Conservation (phyloP, 495 filamentous ascomycete species). For the Hypoxylon cercidicola region DNA sequence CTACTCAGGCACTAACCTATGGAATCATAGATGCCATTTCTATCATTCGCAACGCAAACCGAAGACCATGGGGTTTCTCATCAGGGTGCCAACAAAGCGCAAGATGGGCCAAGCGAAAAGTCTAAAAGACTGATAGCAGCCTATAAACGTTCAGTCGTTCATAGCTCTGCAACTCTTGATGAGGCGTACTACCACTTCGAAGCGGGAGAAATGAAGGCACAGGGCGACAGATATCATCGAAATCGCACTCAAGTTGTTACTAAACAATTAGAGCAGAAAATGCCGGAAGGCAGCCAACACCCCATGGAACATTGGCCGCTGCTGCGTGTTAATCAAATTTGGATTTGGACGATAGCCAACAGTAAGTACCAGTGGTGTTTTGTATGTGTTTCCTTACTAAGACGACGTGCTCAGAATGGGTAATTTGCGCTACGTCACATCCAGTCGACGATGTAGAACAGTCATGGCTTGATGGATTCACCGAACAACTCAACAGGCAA, state of each 20-base stretch:
- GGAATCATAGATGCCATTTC: conserved; percentile 22
- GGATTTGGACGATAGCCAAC: conserved; percentile 23
- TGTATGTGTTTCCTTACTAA: conserved; percentile 3
- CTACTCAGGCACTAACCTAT: background rate
- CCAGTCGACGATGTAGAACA: conserved; percentile 21
- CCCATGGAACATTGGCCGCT: conserved; percentile 4
- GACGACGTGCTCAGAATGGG: conserved; percentile 12
- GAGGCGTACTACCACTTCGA: conserved; percentile 24
- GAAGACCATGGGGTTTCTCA: background rate
- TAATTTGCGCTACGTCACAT: conserved; percentile 17
- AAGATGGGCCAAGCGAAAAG: background rate
- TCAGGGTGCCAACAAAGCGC: background rate
- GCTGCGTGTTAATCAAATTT: conserved; percentile 23
- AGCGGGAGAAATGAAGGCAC: background rate
- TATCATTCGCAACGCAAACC: conserved; percentile 16
- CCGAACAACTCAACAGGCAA: conserved; percentile 20
- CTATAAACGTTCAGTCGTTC: conserved; percentile 8
- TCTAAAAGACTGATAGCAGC: background rate
- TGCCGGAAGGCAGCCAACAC: background rate
- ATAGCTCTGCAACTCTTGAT: conserved; percentile 24
- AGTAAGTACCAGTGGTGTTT: conserved; percentile 8
- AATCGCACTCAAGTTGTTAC: conserved; percentile 21
- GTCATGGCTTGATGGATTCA: conserved; percentile 25
- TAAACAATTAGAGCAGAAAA: conserved; percentile 3
- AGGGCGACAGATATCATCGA: background rate